Conservation (phyloP, 208 protist genomes). For the Trypanosoma platydactyli region DNA sequence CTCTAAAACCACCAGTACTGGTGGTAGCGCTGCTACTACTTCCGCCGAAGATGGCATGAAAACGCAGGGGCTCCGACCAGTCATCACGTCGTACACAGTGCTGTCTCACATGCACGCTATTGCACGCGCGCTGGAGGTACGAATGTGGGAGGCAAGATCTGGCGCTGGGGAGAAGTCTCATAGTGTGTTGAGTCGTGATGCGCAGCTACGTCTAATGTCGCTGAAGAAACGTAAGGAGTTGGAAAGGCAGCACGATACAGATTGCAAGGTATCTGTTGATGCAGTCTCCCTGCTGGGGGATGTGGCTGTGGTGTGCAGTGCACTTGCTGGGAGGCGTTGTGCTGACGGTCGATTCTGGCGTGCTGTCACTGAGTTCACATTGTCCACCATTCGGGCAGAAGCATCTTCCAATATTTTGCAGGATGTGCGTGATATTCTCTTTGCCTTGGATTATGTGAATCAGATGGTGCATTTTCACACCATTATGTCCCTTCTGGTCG, state of each 20-base stretch:
- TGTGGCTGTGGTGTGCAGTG: slow-evolving; percentile 48
- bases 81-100: slow-evolving; percentile 41
- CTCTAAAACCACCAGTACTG: neutral
- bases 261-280: neutral
- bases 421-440: slow-evolving; percentile 61
- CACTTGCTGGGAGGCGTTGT: slow-evolving; percentile 35
- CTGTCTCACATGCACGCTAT: slow-evolving; percentile 51
- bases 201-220: slow-evolving; percentile 38
- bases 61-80: neutral
- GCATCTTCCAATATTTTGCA: slow-evolving; percentile 18
- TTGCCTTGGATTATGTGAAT: slow-evolving; percentile 67
- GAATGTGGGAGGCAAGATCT: slow-evolving; percentile 29
- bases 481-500: slow-evolving; percentile 65
- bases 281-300: slow-evolving; percentile 28
- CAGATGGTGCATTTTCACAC: slow-evolving; percentile 43
- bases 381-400: slow-evolving; percentile 21
- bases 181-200: neutral
- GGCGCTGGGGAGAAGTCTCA: neutral
- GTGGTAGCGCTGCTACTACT: neutral
- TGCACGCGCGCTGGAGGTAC: slow-evolving; percentile 45
- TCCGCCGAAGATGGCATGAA: neutral
- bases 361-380: slow-evolving; percentile 37
- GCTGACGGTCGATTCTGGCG: slow-evolving; percentile 54
- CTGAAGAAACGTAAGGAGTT: slow-evolving; percentile 49
- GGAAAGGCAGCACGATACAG: slow-evolving; percentile 8